A percentile compares a stretch with the other conserved stretches of the same genome.
phyloP scores from a whole-genome alignment of 352 stramenopile genomes.

The Pythium grandisporangium region DNA sequence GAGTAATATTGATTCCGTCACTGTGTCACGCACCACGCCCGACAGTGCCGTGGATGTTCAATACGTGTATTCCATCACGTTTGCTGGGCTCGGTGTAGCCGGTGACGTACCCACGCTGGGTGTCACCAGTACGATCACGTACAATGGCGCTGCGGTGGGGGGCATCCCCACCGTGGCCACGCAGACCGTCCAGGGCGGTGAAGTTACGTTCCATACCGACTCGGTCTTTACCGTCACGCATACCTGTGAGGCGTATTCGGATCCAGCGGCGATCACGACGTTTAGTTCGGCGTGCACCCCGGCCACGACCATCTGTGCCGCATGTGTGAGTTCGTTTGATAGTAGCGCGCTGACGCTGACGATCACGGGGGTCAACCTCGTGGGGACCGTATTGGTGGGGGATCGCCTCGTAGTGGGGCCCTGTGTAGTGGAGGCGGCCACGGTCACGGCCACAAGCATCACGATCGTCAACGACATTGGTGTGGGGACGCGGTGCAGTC shows the following conservation, averaged over 20 bases:
- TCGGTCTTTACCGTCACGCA: conserved; percentile 51
- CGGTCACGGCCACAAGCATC: conserved; percentile 22
- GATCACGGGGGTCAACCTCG: conserved; percentile 7
- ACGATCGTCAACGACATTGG: conserved; percentile 23
- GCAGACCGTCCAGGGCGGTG: conserved; percentile 21
- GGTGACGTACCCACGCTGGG: conserved; percentile 80
- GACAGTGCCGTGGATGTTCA: conserved; percentile 28
- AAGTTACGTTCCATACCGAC: conserved; percentile 23
- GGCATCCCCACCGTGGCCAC: conserved; percentile 28
- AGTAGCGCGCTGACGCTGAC: conserved; percentile 39
- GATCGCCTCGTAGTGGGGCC: conserved; percentile 35
- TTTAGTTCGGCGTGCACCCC: conserved; percentile 54
- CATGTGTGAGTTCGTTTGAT: conserved; percentile 57
- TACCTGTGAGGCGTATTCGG: conserved; percentile 82
- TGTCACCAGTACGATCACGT: conserved; percentile 34
- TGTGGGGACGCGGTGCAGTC: conserved; percentile 40
- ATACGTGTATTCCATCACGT: conserved; percentile 81
- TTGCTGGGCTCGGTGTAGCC: conserved; percentile 63
- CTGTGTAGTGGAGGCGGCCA: conserved; percentile 47
- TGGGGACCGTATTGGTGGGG: conserved; percentile 2
- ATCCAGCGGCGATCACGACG: conserved; percentile 38
- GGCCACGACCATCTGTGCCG: conserved; percentile 26
- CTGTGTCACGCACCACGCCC: conserved; percentile 17
- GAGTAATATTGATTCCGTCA: conserved; percentile 47
- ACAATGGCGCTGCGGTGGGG: conserved; percentile 12